Evolutionary conservation across 345 rosid genomes (phyloP), one percentile per base, ranked within the genome.

Genomic region (Lumnitzera racemosa): DNA sequence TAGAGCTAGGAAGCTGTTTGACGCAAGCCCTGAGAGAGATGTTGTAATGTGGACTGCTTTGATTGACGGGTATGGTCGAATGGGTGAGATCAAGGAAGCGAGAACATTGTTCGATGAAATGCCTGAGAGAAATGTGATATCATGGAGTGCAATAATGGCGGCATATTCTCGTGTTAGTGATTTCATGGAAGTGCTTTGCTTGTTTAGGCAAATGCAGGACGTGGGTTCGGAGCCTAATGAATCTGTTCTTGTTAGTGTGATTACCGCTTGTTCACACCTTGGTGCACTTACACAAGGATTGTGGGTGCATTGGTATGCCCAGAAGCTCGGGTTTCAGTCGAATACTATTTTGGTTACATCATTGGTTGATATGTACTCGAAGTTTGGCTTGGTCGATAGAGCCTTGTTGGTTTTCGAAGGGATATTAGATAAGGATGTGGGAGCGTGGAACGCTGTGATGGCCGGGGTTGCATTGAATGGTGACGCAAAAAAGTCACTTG

Each of bases 371-470:
- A 75, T 71, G 79, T 75, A 66, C 47, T 67, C 75, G 15, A 75
- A 65, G 61, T 75, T 66, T 27, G 79, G 79, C 56, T 56, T 49
- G 29, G 51, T 60, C 24, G 70, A 56, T 9, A 48, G 70, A 58
- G 75, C 72, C 47, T 47, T 67, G 41, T 63, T 72, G 2, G 72
- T 75, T 53, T 75, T 71, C 50, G 46, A 71, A 36, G 61, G 55
- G 12, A 75, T 75, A 16, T 48, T 60, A 49, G 50, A 23, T 16
- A 71, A 67, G 58, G 79, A 75, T 36, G 65, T 67, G 5, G 68
- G 64, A 53, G 79, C 79, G 20, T 71, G 76, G 79, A 71, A 75
- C 9, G 73, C 76, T 55, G 63, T 75, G 73, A 75, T 75, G 46
- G 53, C 62, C 0, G 79, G 79, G 15, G 47, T 67, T n/a, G 73